Percentiles rank a stretch among this genome's conserved stretches.
Evolutionary conservation across 306 rosid genomes (phyloP).

Genomic region (Gynostemma pentaphyllum): DNA sequence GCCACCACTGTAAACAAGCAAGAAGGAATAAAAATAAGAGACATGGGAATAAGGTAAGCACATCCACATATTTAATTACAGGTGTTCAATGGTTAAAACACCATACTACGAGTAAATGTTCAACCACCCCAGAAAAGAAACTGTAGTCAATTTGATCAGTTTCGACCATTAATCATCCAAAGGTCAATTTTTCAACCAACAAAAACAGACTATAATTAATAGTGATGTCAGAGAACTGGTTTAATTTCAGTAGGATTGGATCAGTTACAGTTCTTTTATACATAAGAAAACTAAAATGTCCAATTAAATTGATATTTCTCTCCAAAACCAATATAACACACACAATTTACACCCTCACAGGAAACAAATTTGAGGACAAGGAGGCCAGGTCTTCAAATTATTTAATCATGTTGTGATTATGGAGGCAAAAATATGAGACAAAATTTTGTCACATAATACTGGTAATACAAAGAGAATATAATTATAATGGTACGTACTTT

Average conservation of each 20-base stretch:
- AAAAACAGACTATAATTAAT: background rate
- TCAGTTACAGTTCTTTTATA: background rate
- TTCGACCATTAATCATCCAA: background rate
- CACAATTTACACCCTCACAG: background rate
- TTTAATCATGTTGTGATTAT: background rate
- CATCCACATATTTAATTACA: background rate
- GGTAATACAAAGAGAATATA: background rate
- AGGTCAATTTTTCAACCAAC: background rate
- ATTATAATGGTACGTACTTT: conserved; percentile 45
- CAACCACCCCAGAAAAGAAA: background rate
- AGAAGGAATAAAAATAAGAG: conserved; percentile 12
- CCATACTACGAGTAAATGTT: background rate
- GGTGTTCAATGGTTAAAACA: background rate
- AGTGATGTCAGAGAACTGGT: background rate
- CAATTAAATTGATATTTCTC: background rate
- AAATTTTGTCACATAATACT: background rate
- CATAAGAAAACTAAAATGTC: background rate
- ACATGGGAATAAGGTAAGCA: background rate
- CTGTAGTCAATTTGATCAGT: background rate
- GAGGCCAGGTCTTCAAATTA: background rate
- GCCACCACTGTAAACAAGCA: conserved; percentile 85
- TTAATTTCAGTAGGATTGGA: background rate
- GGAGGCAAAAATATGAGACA: background rate
- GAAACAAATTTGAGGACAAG: background rate
- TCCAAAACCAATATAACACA: background rate